These are phyloP conservation scores for Acephala macrosclerotiorum DNA, from an alignment of 2,329 filamentous ascomycete species.

Conservation along the genomic window DNA sequence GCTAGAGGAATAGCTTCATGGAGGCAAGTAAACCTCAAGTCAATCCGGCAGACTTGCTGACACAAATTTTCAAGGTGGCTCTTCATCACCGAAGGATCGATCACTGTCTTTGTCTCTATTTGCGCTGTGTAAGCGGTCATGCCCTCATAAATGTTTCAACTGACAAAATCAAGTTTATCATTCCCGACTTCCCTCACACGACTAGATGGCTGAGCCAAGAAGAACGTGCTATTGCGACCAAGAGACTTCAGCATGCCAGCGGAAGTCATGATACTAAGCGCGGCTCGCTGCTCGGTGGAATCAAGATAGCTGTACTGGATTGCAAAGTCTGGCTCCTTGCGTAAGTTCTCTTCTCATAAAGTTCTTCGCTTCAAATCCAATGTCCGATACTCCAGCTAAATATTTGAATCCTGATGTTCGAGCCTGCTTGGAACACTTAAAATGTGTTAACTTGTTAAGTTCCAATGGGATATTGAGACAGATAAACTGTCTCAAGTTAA, in stretches of 20 bases:
- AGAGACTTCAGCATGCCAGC: conserved; percentile 22
- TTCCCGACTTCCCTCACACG: conserved; percentile 48
- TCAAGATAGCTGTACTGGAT: conserved; percentile 31
- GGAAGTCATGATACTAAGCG: conserved; percentile 28
- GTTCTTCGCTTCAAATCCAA: background rate
- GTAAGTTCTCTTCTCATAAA: background rate
- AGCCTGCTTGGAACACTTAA: background rate
- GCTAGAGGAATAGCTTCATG: conserved; percentile 22
- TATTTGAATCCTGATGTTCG: background rate
- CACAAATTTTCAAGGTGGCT: conserved; percentile 42
- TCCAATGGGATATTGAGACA: background rate
- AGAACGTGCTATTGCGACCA: conserved; percentile 50
- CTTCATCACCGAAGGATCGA: conserved; percentile 50
- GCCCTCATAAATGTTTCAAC: conserved; percentile 32
- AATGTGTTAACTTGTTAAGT: background rate
- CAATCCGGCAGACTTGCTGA: background rate
- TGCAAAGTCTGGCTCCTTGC: conserved; percentile 32
- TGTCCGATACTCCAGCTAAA: too few relatives aligned
- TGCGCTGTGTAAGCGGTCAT: conserved; percentile 22
- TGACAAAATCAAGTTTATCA: conserved; percentile 35
- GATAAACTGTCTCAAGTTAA: conserved; percentile 36
- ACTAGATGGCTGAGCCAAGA: conserved; percentile 47
- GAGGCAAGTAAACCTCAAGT: conserved; percentile 12
- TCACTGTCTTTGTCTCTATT: conserved; percentile 45
- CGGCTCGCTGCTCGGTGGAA: conserved; percentile 21